phyloP scores from a whole-genome alignment of 2,329 filamentous ascomycete genomes.

The Chlorencoelia australis region DNA sequence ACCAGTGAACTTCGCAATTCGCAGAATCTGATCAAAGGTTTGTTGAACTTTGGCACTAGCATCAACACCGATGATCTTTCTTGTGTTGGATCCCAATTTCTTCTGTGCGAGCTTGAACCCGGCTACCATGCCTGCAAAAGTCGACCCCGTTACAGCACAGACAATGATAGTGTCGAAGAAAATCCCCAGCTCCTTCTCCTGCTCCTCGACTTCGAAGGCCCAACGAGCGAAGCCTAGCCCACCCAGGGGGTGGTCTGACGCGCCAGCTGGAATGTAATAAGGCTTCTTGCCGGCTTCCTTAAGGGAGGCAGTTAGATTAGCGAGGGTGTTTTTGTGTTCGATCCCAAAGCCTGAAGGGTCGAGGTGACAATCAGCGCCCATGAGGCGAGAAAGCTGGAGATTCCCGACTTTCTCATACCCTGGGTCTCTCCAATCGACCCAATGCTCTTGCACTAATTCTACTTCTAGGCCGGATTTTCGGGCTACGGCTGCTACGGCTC shows the following conservation, averaged over 20 bases:
- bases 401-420: conserved; percentile 58
- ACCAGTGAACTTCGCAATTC: conserved; percentile 55
- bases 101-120: conserved; percentile 53
- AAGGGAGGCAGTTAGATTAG: conserved; percentile 33
- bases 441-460: too few relatives aligned
- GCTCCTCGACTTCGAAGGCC: conserved; percentile 56
- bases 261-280: conserved; percentile 64
- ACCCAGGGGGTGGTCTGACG: conserved; percentile 59
- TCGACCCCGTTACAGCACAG: conserved; percentile 62
- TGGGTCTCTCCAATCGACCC: conserved; percentile 52
- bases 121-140: conserved; percentile 61
- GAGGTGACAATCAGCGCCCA: too few relatives aligned
- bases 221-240: conserved; percentile 62
- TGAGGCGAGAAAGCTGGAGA: conserved; percentile 58
- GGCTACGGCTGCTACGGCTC: conserved; percentile 54
- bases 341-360: conserved; percentile 55
- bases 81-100: conserved; percentile 32
- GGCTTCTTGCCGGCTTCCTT: conserved; percentile 42
- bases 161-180: conserved; percentile 61
- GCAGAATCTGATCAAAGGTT: too few relatives aligned
- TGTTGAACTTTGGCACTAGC: conserved; percentile 48
- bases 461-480: conserved; percentile 45
- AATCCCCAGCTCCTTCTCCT: conserved; percentile 50
- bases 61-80: conserved; percentile 58
- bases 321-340: conserved; percentile 54